Base-by-base conservation (phyloP, 2,329 filamentous ascomycete species). In the Penicillium sp. region DNA sequence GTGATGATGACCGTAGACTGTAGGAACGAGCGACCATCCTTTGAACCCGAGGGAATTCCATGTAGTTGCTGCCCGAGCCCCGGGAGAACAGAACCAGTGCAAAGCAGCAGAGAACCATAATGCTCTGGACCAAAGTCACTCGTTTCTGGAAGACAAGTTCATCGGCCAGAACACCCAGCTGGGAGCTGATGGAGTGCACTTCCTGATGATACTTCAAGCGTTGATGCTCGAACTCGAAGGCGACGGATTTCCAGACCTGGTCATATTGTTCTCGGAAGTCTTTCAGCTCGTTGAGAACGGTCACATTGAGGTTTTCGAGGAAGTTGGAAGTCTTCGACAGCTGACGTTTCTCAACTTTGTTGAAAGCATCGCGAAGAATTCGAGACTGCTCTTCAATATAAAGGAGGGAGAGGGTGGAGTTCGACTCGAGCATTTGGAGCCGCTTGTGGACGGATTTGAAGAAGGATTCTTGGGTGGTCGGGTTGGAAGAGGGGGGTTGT, bases 341-440 rank as follows among this genome's bases (percentile, higher is more conserved):
- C 70, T 97, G 94, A 51, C 89, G 87, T 65, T 92, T 92, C 73
- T 97, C 93, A 27, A 95, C 88, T 67, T 89, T 89, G 52, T 85
- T 85, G 59, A 97, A 90, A 0, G 91, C 90, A 62, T 97, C 91
- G 45, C 93, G 88, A 37, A 97, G 80, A 59, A 96, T 91, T 47
- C 87, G 88, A 4, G 93, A 97, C 71, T 97, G 94, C 56, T 96
- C 92, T 75, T 97, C 93, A 56, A 99, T 96, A 69, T 99, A 99
- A 67, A 96, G 90, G 8, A 97, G 79, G 0, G 92, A 96, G 11
- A 97, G 81, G 0, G 93, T 96, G 11, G 92, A 91, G 71, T 97
- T 99, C 15, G 90, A 85, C 73, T 99, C 94, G 7, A 97, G 85
- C 65, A 92, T 87, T 61, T 93, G 90, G 4, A 99, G 82, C 1